Evolutionary conservation across 495 filamentous ascomycete species (phyloP), one percentile per base, ranked within the genome.

Genomic region (Lepraria neglecta): DNA sequence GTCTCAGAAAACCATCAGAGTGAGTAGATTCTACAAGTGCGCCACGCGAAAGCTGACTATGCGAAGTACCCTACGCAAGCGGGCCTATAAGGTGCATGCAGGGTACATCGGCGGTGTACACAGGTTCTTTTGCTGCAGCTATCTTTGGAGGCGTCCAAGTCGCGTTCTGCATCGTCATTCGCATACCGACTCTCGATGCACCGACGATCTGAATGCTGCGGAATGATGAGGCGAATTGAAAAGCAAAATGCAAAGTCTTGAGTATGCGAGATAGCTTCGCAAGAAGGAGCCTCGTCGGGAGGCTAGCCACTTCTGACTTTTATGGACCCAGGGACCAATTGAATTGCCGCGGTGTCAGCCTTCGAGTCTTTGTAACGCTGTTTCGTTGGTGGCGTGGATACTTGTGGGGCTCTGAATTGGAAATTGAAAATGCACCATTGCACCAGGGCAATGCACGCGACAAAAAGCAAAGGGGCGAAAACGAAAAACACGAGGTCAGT

Each of bases 21-120:
- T 46, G 42, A 28, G 7, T 27, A 38, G 9, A 61, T 21, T 40
- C 40, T 30, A 17, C 19, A 28, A 42, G 51, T 61, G 59, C 64
- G 64, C 64, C 60, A 59, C 44, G 56, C 61, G 64, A 61, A 54
- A 57, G 50, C 35, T 54, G 33, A 40, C 21, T 66, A 66, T 60
- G 64, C 60, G 53, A 63, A 33, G 15, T 35, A 57, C 40, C 40
- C 15, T 30, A 44, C 9, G 56, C 50, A 66, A 66, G 64, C 64
- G 64, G 61, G 64, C 64, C 64, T 66, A 66, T 66, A 35, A 54
- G 53, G 40, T 35, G 24, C 33, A 40, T 48, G 19, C 47, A 52
- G 53, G 42, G 46, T 15, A 30, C 47, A 58, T 61, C 63, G 59
- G 28, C 44, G 58, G 58, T 50, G 44, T 45, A 50, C 12, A 27